These are phyloP conservation scores for Streptanthus diversifolius DNA, from an alignment of 345 rosid species.

Conservation along the genomic window DNA sequence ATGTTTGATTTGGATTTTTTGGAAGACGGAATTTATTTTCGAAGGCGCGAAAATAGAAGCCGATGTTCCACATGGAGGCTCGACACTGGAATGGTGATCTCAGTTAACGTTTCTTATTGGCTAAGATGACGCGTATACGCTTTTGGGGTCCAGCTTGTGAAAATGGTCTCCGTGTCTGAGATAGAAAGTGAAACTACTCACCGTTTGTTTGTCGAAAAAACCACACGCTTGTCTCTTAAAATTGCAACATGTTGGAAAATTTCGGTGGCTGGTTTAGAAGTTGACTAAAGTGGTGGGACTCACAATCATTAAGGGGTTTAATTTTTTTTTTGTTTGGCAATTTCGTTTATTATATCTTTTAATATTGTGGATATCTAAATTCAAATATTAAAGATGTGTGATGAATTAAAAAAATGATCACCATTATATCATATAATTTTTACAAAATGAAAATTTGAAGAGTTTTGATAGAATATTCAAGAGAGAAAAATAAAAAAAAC, in stretches of 20 bases:
- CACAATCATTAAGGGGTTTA: not conserved
- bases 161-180: conserved; percentile 21
- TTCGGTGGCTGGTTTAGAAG: conserved; percentile 6
- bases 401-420: no score
- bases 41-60: conserved; percentile 47
- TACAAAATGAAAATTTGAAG: no score
- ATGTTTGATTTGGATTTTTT: not conserved
- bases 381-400: no score
- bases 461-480: no score
- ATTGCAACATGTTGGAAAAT: conserved; percentile 5
- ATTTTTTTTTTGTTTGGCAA: no score
- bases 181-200: conserved; percentile 1
- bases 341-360: no score
- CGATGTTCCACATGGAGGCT: conserved; percentile 46
- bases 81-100: conserved; percentile 37
- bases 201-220: not conserved
- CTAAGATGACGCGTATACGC: conserved; percentile 21
- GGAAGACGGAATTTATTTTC: not conserved
- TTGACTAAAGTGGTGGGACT: not conserved
- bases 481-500: no score
- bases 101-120: conserved; percentile 42
- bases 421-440: no score
- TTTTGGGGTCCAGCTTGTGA: not conserved
- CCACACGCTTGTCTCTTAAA: not conserved
- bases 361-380: no score